Conservation (phyloP, 176 grass and related monocot genomes). For the Zizania latifolia region DNA sequence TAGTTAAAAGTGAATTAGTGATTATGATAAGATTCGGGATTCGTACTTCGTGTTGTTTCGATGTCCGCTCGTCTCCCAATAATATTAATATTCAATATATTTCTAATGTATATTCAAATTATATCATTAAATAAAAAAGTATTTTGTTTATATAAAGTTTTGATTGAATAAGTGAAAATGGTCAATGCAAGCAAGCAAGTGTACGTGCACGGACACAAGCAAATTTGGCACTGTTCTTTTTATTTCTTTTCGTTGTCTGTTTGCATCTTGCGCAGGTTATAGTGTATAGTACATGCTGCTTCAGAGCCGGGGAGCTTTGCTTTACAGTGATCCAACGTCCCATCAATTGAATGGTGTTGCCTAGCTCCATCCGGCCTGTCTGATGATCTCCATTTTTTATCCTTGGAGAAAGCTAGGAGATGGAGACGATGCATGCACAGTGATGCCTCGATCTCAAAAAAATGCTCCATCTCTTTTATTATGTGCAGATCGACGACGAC, state of each 20-base stretch:
- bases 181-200: no score
- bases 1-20: no score
- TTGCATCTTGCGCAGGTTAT: background rate
- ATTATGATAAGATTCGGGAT: no score
- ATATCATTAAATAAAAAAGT: no score
- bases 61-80: no score
- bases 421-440: background rate
- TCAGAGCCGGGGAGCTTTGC: slow-evolving; percentile 31
- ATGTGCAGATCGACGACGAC: no score
- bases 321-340: slow-evolving; percentile 58
- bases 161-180: no score
- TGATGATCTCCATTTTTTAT: background rate
- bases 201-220: background rate
- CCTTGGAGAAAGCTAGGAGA: background rate
- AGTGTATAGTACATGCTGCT: background rate
- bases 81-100: no score
- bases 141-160: no score
- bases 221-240: background rate
- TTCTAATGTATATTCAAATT: no score
- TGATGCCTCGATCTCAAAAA: no score
- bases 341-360: slow-evolving; percentile 26
- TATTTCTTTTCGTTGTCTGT: background rate
- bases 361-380: slow-evolving; percentile 17
- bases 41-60: no score
- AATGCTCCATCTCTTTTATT: background rate